These are phyloP conservation scores for Solanum peruvianum DNA, from an alignment of 257 asterid species.

Conservation along the genomic window DNA sequence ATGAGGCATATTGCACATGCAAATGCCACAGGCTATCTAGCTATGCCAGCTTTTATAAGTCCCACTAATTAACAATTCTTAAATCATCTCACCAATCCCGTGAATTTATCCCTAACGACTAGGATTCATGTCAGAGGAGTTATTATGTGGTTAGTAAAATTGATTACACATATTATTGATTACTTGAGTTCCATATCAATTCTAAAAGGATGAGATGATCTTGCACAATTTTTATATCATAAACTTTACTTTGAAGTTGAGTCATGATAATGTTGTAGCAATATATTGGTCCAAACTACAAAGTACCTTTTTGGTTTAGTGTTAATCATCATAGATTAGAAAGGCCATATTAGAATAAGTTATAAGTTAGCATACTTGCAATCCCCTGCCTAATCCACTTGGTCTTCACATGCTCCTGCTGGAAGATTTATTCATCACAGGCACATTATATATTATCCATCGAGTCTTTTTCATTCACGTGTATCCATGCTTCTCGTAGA, in stretches of 20 bases:
- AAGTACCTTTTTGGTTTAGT: background rate
- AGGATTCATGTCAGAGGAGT: background rate
- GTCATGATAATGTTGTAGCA: background rate
- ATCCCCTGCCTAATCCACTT: background rate
- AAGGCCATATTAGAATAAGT: background rate
- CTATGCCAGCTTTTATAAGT: background rate
- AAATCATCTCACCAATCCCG: background rate
- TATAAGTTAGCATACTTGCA: background rate
- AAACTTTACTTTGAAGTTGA: background rate
- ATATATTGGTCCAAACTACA: background rate
- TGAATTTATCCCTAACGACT: background rate
- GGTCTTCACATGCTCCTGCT: conserved; percentile 35
- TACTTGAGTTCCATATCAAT: background rate
- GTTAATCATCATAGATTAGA: background rate
- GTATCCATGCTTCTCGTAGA: background rate
- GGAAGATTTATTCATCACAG: conserved; percentile 27
- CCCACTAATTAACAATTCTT: background rate
- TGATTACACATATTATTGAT: background rate
- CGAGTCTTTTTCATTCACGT: conserved; percentile 5
- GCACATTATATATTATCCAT: background rate
- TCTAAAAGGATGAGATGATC: background rate
- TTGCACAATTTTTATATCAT: fast-evolving
- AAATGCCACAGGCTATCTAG: background rate
- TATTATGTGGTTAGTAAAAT: background rate
- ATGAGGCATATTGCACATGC: conserved; percentile 9